Base-by-base conservation (phyloP, 2,329 filamentous ascomycete species). In the Colletotrichum shisoi region DNA sequence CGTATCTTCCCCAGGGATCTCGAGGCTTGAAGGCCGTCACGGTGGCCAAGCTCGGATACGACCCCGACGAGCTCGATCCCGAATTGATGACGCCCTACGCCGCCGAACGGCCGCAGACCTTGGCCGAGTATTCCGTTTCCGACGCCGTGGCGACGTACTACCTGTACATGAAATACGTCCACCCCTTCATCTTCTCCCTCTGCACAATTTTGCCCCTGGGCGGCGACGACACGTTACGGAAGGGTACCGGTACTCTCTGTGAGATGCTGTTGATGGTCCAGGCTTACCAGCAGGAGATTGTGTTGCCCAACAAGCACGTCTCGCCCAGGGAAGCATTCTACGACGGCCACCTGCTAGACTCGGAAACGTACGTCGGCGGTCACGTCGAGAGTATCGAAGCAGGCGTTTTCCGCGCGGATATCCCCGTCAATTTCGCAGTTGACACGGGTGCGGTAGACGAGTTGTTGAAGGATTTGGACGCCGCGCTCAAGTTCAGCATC, bases 131-230 rank as follows among this genome's bases (percentile, higher is more conserved):
- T 80, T 99, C 96, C 0, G 95, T 99, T 51, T 99, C 96, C 74
- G 96, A 99, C 84, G 96, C 96, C 11, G 95, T 99, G 57, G 95
- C 95, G 24, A 99, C 95, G 0, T 99, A 99, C 77, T 99, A 99
- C 76, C 82, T 99, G 69, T 99, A 99, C 84, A 99, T 99, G 96
- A 99, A 99, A 89, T 99, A 99, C 78, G 92, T 99, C n/a, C 95
- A 99, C 77, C 95, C 95, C 3, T 99, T 99, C 82, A 95, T 99
- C 77, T 99, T 99, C 84, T 98, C 96, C 1, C 83, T 99, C 0
- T 99, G 95, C 79, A 99, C 94, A 1, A 97, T 99, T 80, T 84
- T 99, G 76, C 95, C 95, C 0, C 84, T 99, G 1, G 93, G 92
- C 51, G 93, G 94, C 40, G 94, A 99, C 74, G 95, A 98, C 75